These are phyloP conservation scores for Amanita thiersii DNA, from an alignment of 768 basidiomycete species.

Conservation along the genomic window DNA sequence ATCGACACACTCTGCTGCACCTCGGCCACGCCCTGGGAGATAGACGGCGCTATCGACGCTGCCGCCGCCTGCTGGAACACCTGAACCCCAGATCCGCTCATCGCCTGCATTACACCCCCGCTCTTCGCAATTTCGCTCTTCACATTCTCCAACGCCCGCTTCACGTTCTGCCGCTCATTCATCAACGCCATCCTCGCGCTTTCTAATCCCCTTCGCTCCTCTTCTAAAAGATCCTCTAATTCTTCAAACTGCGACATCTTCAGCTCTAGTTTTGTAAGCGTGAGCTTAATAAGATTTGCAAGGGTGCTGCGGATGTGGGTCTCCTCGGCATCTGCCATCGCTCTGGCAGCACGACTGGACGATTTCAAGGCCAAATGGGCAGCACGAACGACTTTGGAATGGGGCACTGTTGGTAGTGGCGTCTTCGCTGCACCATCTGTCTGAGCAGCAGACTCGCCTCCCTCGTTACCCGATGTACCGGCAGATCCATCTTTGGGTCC, in stretches of 20 bases:
- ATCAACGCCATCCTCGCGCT: conserved; percentile 71
- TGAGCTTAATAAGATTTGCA: conserved; percentile 78
- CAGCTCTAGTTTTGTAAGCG: conserved; percentile 81
- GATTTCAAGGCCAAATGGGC: conserved; percentile 85
- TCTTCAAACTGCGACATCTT: conserved; percentile 96
- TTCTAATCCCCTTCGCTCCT: conserved; percentile 82
- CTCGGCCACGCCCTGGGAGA: conserved; percentile 31
- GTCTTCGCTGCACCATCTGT: conserved; percentile 18
- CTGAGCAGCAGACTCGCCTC: conserved; percentile 15
- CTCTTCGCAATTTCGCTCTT: conserved; percentile 56
- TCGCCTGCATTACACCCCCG: conserved; percentile 23
- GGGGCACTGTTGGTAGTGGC: conserved; percentile 39
- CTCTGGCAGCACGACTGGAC: conserved; percentile 76
- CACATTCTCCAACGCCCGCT: conserved; percentile 64
- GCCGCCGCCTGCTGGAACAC: conserved; percentile 5
- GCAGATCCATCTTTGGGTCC: conserved; percentile 17
- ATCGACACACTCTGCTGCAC: conserved; percentile 24
- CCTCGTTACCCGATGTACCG: conserved; percentile 9
- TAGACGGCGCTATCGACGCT: conserved; percentile 2
- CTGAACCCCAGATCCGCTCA: not conserved
- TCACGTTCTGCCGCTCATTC: conserved; percentile 67
- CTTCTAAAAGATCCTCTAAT: conserved; percentile 85
- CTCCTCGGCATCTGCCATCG: conserved; percentile 80
- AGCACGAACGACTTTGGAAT: conserved; percentile 72
- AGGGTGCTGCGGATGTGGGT: conserved; percentile 70